Base-by-base conservation (phyloP, 2,329 filamentous ascomycete genomes). In the Aureobasidium sp. region DNA sequence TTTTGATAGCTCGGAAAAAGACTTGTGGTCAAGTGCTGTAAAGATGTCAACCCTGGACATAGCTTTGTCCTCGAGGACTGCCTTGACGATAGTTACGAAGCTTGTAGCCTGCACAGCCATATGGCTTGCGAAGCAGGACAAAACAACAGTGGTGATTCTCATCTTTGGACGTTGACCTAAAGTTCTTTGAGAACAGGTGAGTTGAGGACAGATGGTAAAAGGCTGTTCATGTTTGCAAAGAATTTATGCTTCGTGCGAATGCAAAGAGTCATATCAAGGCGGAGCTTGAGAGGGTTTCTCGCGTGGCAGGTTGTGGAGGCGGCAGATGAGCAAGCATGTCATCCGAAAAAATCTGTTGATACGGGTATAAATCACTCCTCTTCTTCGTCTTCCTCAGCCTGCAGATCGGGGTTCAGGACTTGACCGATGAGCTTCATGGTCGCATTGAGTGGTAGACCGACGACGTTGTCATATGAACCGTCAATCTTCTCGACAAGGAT, bases 401-500 rank as follows among this genome's bases (percentile, higher is more conserved):
- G 83, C 44, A 77, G 74, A 54, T 91, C 90, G 66, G 84, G 85
- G 68, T 87, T 86, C 66, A 97, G 80, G n/a, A 91, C 89, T 79
- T 87, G 90, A 78, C 97, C 93, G 63, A 96, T 94, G 69, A 97
- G 74, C 71, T 85, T 85, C 73, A 99, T 72, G 13, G 86, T 89
- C 66, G 84, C 83, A 67, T 91, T 83, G 66, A 97, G 80, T 8
- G 94, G 94, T 73, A 99, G 73, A 0, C 94, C 94, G 32, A 99
- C 86, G 1, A 97, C 94, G 74, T 97, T 97, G 78, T 99, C 94
- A 69, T 91, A 90, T 60, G 85, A 86, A 11, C 94, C 94, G 66
- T 96, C 90, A 66, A 99, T 89, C 74, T 83, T 88, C 73, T 97
- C 91, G 13, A 99, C 86, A 62, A 99, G 75, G 72, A 97, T 86